Evolutionary conservation across 2,329 filamentous ascomycete species (phyloP).

Genomic region (Venturia carpophila): DNA sequence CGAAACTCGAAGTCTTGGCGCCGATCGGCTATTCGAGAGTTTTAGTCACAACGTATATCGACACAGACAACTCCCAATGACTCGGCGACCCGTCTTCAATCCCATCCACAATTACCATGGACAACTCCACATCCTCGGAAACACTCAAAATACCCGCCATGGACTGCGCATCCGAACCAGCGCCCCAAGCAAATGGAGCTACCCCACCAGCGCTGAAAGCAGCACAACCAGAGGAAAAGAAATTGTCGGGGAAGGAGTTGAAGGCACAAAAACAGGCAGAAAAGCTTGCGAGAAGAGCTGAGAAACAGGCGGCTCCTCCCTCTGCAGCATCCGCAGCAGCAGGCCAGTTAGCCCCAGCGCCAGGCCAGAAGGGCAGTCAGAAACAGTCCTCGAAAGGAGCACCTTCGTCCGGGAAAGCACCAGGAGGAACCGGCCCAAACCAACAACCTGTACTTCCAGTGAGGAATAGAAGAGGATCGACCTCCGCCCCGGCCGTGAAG

Average conservation of each 20-base stretch:
- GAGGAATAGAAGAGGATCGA: conserved; percentile 30
- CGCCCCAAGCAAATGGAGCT: conserved; percentile 8
- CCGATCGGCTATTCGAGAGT: background rate
- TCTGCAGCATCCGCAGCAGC: conserved; percentile 20
- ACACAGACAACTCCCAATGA: background rate
- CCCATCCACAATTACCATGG: background rate
- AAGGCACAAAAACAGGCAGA: conserved; percentile 89
- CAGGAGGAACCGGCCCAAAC: background rate
- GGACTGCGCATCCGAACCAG: background rate
- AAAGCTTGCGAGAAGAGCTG: conserved; percentile 77
- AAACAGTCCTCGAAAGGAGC: conserved; percentile 26
- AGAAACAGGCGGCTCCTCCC: conserved; percentile 47
- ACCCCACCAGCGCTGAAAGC: conserved; percentile 22
- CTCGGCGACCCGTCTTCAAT: background rate
- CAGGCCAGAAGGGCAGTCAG: conserved; percentile 27
- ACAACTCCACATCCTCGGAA: background rate
- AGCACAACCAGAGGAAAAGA: conserved; percentile 33
- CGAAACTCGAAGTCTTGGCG: background rate
- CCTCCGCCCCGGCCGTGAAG: conserved; percentile 21
- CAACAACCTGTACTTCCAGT: conserved; percentile 23
- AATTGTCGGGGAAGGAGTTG: conserved; percentile 66
- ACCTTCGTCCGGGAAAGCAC: background rate
- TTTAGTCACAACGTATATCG: background rate
- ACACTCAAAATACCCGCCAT: background rate
- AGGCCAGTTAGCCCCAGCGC: conserved; percentile 25